Base-by-base conservation (phyloP, 306 rosid genomes). In the Lathyrus tuberosus region DNA sequence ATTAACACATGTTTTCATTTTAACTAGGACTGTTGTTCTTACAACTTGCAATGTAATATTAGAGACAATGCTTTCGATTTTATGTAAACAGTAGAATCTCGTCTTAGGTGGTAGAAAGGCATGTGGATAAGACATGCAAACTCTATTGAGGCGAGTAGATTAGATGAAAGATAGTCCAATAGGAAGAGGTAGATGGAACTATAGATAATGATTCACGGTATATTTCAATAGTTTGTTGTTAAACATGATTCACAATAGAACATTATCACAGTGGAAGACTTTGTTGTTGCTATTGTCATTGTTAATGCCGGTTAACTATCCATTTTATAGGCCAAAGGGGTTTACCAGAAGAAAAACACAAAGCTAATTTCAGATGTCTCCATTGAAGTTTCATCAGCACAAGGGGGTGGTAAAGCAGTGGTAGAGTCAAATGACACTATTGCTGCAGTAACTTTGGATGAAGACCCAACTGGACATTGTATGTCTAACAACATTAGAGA, bases 381-480 rank as follows among this genome's bases (percentile, higher is more conserved):
- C 22, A 43, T 8, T 59, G 87, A 69, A 72, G 73, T 42, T 73
- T 70, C 78, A 14, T 73, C 85, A 6, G 64, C 71, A 46, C 89
- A 91, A 67, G 86, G 77, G 14, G 88, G 89, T 48, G 87, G 65
- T 67, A 84, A 83, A 73, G 51, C 80, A 72, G 80, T 83, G 83
- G 92, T 73, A 16, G 96, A 87, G 76, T 77, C 86, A 28, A 63
- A 68, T 62, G 84, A 79, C 48, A 46, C 61, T 44, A 48, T 69
- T 54, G 53, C 74, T 16, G 60, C 69, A 48, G 71, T 67, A 15
- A 78, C 57, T 52, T 76, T 78, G 22, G 75, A 51, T 56, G 70
- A 76, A 63, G 83, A 49, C 66, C 66, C 71, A 58, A 48, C 15
- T 58, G 73, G 42, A 53, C 69, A 24, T 62, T 69, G 71, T 75